Evolutionary conservation across 2,329 filamentous ascomycete species (phyloP).

Genomic region (Fusarium oligoseptatum): DNA sequence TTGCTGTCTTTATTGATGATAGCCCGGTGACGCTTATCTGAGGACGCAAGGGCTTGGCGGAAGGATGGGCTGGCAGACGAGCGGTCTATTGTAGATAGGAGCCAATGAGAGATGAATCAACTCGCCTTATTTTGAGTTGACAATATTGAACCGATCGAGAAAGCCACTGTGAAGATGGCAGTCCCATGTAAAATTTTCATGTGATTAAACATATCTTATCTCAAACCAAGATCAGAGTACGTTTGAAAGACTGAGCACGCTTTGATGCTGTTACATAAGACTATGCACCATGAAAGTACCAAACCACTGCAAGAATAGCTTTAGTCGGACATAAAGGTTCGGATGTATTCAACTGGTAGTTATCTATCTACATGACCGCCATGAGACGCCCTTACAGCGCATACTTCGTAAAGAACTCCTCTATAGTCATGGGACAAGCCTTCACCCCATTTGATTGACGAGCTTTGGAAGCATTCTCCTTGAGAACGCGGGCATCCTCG

Average conservation of each 20-base stretch:
- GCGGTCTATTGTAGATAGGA: neutral
- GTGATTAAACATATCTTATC: no score
- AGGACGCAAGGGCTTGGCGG: neutral
- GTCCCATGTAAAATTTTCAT: neutral
- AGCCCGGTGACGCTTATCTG: conserved; percentile 4
- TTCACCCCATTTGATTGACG: neutral
- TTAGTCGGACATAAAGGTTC: no score
- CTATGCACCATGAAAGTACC: no score
- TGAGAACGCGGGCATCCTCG: neutral
- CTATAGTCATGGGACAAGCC: neutral
- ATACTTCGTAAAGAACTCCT: neutral
- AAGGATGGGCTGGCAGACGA: neutral
- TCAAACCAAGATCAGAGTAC: no score
- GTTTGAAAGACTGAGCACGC: no score
- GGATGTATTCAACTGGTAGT: neutral
- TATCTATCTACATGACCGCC: neutral
- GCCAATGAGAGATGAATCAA: neutral
- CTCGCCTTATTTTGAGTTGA: neutral
- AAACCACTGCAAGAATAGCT: no score
- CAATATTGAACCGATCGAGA: neutral
- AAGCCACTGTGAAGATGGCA: neutral
- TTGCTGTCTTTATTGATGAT: conserved; percentile 3
- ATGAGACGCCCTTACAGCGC: neutral
- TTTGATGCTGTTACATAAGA: no score
- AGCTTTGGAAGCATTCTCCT: neutral